Evolutionary conservation across 768 basidiomycete genomes (phyloP), one percentile per base, ranked within the genome.

Genomic region (Auricularia auricula-judae): DNA sequence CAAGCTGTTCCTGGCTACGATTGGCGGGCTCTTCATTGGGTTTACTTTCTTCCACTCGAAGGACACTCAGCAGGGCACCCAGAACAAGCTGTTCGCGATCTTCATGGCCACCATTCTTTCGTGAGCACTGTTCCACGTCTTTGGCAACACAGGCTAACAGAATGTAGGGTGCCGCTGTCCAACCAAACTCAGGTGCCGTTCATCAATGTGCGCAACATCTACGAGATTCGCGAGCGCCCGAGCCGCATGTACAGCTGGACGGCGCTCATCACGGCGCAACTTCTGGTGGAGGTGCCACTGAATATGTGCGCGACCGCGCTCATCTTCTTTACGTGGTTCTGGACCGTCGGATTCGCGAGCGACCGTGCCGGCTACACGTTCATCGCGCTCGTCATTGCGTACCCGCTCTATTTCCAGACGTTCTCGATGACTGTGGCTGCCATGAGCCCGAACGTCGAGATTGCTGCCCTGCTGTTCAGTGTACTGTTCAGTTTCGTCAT

Each of bases 241-340:
- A 84, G 83, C 64, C 76, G 81, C 47, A 86, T 84, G 76, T 88
- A 88, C 72, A 80, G 78, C 64, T 88, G 86, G 86, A 77, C 72
- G 7, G 72, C 76, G 18, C 70, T 76, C 39, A 53, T 76, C 59
- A 72, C 74, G 4, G 70, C 76, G 3, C 76, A 76, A 66, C 68
- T 76, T 60, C 67, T 86, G 8, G 77, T 82, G 3, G 86, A 86
- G 66, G 62, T 86, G 0, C 85, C 85, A 1, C 86, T 83, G 82
- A 86, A 86, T 66, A 79, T 86, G 43, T 7, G 84, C 3, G 81
- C 82, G 36, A 83, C 85, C 1, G 76, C 79, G 0, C 63, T 88
- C 12, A 80, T 85, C 74, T 89, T 82, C 75, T 68, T 86, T 62
- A 82, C 80, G 68, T 89, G 86, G 86, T 88, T 80, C 73, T 87